Base-by-base conservation (phyloP, 257 asterid genomes). In the Jacaranda mimosifolia region DNA sequence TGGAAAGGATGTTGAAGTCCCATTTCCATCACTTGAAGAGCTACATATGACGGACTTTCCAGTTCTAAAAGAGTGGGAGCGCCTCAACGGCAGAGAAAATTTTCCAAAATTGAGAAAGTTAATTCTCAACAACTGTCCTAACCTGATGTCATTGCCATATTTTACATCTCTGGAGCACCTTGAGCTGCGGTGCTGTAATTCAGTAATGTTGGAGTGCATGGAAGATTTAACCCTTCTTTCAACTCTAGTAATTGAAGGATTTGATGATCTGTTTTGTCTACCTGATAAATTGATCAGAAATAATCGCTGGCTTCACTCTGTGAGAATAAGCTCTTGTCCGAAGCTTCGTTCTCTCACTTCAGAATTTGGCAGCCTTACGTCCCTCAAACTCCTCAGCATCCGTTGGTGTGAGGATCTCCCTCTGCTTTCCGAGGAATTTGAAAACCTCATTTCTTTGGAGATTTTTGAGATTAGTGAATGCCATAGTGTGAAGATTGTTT, bases 21-120 rank as follows among this genome's bases (percentile, higher is more conserved):
- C 79, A 65, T 83, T 83, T 56, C 74, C 81, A 42, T 76, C 84
- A 62, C 82, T 83, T 36, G 17, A 83, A 11, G 77, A 70, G 45
- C 71, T 83, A 17, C 26, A 14, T 38, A 32, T 83, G 48, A 65
- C 26, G 40, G 79, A 75, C 36, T 76, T 83, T 39, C 84, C 82
- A 17, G 10, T 5, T 26, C 70, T 83, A 2, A 36, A 32, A 45
- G 76, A 67, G 17, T 83, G 86, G 86, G 11, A 9, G 56, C 49
- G 40, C 51, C 21, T 15, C 14, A 63, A 63, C 70, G 52, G 43
- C 45, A 17, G 7, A 36, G 80, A 40, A 60, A 68, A n/a, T 14
- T 79, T 75, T 21, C 83, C 80, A 5, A 68, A 48, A 32, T 74
- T 83, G 68, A 71, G 49, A 26, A 73, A 72, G 35, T 19, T 79